Evolutionary conservation across 1,284 basidiomycete species (phyloP).

Genomic region (Hemileia vastatrix): DNA sequence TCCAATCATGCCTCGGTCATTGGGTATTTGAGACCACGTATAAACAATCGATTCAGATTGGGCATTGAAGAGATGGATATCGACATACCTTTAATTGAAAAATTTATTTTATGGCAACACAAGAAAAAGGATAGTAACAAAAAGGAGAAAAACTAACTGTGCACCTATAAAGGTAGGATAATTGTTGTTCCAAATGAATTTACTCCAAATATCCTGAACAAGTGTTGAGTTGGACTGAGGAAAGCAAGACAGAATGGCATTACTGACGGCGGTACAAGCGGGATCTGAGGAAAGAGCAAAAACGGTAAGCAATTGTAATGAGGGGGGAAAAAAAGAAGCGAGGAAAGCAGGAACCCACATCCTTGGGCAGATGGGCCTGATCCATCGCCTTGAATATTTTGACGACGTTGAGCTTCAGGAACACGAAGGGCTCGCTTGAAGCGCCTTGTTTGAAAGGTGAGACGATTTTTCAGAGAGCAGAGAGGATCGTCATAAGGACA

Average conservation of each 20-base stretch:
- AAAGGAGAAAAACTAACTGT: background rate
- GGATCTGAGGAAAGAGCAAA: background rate
- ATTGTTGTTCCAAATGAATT: constrained; percentile 22
- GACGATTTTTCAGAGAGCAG: too few relatives aligned
- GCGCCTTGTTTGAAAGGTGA: constrained; percentile 1
- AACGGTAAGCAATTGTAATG: background rate
- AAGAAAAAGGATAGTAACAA: background rate
- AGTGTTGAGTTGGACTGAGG: constrained; percentile 7
- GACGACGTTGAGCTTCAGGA: background rate
- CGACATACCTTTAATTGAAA: background rate
- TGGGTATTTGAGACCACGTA: constrained; percentile 6
- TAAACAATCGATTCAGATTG: constrained; percentile 9
- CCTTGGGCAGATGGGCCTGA: constrained; percentile 13
- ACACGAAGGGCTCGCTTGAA: background rate
- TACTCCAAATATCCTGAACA: constrained; percentile 14
- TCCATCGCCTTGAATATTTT: constrained; percentile 10
- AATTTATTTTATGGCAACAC: background rate
- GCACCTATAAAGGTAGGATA: constrained; percentile 20
- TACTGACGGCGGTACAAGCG: constrained; percentile 14
- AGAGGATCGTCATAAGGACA: too few relatives aligned
- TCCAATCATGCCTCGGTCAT: constrained; percentile 22
- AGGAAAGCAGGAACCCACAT: background rate
- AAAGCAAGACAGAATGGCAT: constrained; percentile 16
- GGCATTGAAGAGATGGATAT: constrained; percentile 20
- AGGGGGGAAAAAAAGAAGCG: background rate